Evolutionary conservation across 73 alveolate genomes (phyloP), one percentile per base, ranked within the genome.

Genomic region (Symbiodinium pilosum): DNA sequence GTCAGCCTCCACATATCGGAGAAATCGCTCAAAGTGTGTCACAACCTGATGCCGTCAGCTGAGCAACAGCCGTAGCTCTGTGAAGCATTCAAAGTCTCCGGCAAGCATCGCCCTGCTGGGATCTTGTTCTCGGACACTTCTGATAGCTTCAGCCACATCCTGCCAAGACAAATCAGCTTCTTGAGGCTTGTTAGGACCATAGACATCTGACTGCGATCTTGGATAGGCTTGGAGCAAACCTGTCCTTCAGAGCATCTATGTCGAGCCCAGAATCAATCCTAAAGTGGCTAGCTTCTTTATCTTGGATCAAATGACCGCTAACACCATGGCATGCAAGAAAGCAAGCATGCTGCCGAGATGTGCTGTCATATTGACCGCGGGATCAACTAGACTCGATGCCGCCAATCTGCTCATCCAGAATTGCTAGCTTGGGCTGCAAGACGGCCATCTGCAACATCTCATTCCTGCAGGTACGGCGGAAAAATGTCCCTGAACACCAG

Each of bases 361-460:
- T n/a, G n/a, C n/a, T n/a, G n/a, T n/a, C n/a, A n/a, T n/a, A n/a
- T n/a, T n/a, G n/a, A n/a, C n/a, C n/a, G n/a, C 73, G 34, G 32
- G 73, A n/a, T 9, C 26, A 54, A 24, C 32, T 30, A 54, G 26
- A 6, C 73, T 16, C 71, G 18, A 32, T 73, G 85, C n/a, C n/a
- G 41, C 12, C 43, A 16, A 32, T 26, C 30, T 2, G 44, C 89
- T 83, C 89, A 40, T 93, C 98, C 32, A 93, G 84, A 30, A 93
- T 93, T 8, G 98, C 98, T 54, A 93, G 64, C 47, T 93, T 93
- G 56, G 98, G 98, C 92, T 93, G 93, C 86, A 93, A 52, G 40
- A 93, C 68, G 20, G 98, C 98, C 98, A 93, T 93, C 93, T 93
- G 98, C 44, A 93, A 71, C 98, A 93, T 93, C 98, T 93, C 98